A percentile compares a stretch with the other conserved stretches of the same genome.
Conservation (phyloP, 352 stramenopile genomes). For the Phytophthora pini region DNA sequence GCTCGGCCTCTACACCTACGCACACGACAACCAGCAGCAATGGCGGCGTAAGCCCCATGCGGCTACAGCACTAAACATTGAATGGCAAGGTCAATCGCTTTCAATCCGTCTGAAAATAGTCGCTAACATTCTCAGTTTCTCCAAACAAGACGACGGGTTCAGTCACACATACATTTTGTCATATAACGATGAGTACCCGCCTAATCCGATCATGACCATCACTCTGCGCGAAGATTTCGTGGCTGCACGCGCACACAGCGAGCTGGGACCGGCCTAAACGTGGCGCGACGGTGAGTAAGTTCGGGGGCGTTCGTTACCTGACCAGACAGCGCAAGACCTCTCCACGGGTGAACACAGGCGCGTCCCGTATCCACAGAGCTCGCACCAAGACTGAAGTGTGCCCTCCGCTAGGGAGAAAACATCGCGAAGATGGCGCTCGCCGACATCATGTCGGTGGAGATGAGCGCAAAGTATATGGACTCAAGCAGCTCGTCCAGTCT, state of each 20-base stretch:
- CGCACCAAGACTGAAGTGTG: slow-evolving; percentile 3
- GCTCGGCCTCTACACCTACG: slow-evolving; percentile 30
- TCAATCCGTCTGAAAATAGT: slow-evolving; percentile 22
- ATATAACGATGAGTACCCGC: slow-evolving; percentile 22
- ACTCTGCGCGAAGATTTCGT: slow-evolving; percentile 48
- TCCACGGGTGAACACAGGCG: neutral
- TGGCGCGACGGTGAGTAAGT: slow-evolving; percentile 28
- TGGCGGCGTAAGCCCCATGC: slow-evolving; percentile 23
- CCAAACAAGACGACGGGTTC: slow-evolving; percentile 9
- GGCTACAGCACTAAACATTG: slow-evolving; percentile 24
- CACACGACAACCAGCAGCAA: slow-evolving; percentile 26
- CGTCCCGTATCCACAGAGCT: neutral
- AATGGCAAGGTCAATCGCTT: slow-evolving; percentile 5
- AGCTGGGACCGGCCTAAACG: slow-evolving; percentile 35
- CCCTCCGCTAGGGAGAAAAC: neutral
- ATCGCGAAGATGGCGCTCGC: slow-evolving; percentile 64
- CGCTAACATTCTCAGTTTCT: slow-evolving; percentile 15
- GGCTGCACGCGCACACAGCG: slow-evolving; percentile 41
- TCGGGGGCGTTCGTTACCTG: slow-evolving; percentile 28
- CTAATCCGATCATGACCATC: slow-evolving; percentile 43
- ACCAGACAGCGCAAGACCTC: neutral
- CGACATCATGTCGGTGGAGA: slow-evolving; percentile 79
- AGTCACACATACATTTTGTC: slow-evolving; percentile 15
- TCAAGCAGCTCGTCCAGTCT: slow-evolving; percentile 82
- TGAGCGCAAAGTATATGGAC: slow-evolving; percentile 78